Evolutionary conservation across 176 grass and related monocot species (phyloP), one percentile per base, ranked within the genome.

Genomic region (Pontederia crassipes): DNA sequence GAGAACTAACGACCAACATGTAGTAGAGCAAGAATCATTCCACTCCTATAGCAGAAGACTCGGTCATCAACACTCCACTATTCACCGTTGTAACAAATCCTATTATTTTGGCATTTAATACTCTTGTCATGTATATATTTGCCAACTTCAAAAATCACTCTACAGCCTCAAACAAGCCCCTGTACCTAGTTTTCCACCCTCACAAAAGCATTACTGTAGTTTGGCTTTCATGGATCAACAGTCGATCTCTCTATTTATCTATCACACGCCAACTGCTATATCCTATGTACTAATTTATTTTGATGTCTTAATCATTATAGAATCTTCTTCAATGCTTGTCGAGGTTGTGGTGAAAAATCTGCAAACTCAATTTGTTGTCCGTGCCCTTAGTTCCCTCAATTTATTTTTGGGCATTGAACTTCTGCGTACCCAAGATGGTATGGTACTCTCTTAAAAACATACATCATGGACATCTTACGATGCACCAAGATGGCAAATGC

Each of bases 341-440:
- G 48, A 10, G 8, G 32, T 0, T 0, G 49, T 0, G 1, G 28
- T 1, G 3, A 26, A 0, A 35, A 2, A 35, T 35, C 29, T 35
- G 2, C 29, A 35, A 2, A 35, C 2, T 2, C 29, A 35, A 2
- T 75, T 75, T 55, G 14, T 28, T 0, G n/a, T 65, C 1, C 54
- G 58, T 11, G 18, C 48, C 11, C 47, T 56, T 8, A 13, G 14
- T 1, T 2, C 8, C 0, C 24, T 62, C 0, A 2, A 18, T 0
- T 71, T 26, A 35, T 61, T 52, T 24, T 55, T 72, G 5, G 69
- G 48, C 14, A 61, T 72, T 11, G 15, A 59, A 24, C 0, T 16
- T 2, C 1, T 8, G 0, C 17, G 45, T 0, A 2, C 12, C n/a
- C 3, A 24, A 2, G 9, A 47, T 15, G 56, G 69, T 1, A 11